Percentiles rank a stretch among this genome's conserved stretches.
Evolutionary conservation across 495 filamentous ascomycete species (phyloP).

Genomic region (Hypomontagnella monticulosa): DNA sequence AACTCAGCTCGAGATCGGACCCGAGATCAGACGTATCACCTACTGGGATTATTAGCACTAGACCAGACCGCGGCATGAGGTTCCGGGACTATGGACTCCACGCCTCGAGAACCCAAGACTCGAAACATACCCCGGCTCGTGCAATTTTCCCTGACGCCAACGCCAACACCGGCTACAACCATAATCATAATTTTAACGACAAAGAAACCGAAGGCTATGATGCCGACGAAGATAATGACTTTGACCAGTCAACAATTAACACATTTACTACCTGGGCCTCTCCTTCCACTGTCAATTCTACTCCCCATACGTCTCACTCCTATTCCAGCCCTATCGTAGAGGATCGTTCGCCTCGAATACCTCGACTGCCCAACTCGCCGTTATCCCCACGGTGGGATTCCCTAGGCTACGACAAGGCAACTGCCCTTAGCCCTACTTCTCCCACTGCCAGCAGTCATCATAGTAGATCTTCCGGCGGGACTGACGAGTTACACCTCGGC

Average conservation of each 20-base stretch:
- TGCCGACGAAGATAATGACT: constrained; percentile 37
- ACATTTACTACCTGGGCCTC: constrained; percentile 38
- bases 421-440: constrained; percentile 33
- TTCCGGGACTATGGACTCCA: constrained; percentile 34
- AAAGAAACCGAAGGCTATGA: constrained; percentile 27
- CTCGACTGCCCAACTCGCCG: constrained; percentile 42
- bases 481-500: constrained; percentile 36
- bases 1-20: constrained; percentile 32
- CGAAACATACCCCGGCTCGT: constrained; percentile 40
- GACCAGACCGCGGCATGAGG: constrained; percentile 37
- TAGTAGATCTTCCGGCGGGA: constrained; percentile 36
- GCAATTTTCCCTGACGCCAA: constrained; percentile 39
- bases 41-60: constrained; percentile 18
- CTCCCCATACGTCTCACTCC: constrained; percentile 14
- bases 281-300: constrained; percentile 30
- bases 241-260: constrained; percentile 25
- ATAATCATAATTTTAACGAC: constrained; percentile 8
- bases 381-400: constrained; percentile 59
- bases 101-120: constrained; percentile 33
- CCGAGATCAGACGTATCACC: constrained; percentile 31
- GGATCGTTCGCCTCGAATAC: constrained; percentile 33
- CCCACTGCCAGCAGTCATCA: constrained; percentile 28
- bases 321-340: constrained; percentile 32
- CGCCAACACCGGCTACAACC: constrained; percentile 6
- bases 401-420: constrained; percentile 38